phyloP scores from a whole-genome alignment of 768 basidiomycete species.

The Pholiota conissans region DNA sequence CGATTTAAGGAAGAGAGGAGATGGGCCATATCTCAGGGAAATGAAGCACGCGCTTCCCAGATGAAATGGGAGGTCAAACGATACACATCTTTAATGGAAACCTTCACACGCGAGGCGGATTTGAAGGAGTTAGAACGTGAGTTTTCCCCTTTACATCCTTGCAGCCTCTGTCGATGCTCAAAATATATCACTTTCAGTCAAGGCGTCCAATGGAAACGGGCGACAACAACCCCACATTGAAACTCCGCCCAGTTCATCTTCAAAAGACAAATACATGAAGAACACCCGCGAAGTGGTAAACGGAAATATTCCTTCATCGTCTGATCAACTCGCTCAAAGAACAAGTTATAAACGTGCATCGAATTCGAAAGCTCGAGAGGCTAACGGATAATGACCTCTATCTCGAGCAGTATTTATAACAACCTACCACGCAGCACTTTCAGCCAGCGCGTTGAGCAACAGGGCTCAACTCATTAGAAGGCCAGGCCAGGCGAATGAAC shows the following conservation, averaged over 20 bases:
- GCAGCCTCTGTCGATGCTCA: background rate
- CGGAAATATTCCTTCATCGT: conserved; percentile 11
- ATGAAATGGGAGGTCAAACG: conserved; percentile 85
- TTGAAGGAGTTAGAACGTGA: conserved; percentile 64
- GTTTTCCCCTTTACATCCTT: background rate
- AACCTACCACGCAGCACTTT: background rate
- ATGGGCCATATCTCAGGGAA: conserved; percentile 83
- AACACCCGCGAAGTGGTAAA: conserved; percentile 16
- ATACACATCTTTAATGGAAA: conserved; percentile 78
- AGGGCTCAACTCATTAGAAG: conserved; percentile 3
- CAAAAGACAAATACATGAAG: conserved; percentile 17
- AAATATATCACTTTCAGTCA: conserved; percentile 2
- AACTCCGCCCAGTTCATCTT: conserved; percentile 19
- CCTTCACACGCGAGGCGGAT: conserved; percentile 79
- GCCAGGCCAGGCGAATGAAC: conserved; percentile 13
- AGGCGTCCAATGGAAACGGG: conserved; percentile 11
- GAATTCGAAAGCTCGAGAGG: conserved; percentile 12
- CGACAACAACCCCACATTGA: conserved; percentile 24
- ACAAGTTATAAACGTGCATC: conserved; percentile 6
- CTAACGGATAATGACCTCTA: conserved; percentile 12
- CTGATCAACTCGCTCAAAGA: conserved; percentile 8
- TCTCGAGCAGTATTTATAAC: background rate
- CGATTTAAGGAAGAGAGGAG: conserved; percentile 85
- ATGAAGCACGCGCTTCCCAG: conserved; percentile 70
- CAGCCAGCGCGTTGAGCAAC: background rate